phyloP scores from a whole-genome alignment of 805 yeast genomes.

The Candida sphagnicola region DNA sequence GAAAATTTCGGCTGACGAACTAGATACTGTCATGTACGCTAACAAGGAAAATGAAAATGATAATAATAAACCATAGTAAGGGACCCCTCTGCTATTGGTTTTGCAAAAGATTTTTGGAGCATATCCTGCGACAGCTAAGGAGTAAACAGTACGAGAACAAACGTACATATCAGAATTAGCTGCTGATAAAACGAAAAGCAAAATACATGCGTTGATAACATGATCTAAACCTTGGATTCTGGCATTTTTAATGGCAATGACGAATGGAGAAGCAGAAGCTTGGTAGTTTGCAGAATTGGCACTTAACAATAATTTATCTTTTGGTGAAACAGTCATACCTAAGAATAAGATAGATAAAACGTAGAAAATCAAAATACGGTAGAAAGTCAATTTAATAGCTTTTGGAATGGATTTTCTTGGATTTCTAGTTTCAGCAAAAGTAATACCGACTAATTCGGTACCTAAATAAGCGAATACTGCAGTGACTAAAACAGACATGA shows the following conservation, averaged over 20 bases:
- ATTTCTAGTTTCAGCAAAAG: constrained; percentile 69
- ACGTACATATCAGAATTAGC: constrained; percentile 76
- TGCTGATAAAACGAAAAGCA: constrained; percentile 76
- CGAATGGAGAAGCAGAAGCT: constrained; percentile 81
- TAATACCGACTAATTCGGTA: constrained; percentile 65
- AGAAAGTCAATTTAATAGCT: constrained; percentile 67
- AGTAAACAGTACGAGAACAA: constrained; percentile 72
- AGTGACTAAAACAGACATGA: constrained; percentile 57
- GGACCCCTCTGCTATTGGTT: constrained; percentile 70
- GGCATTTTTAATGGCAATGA: constrained; percentile 71
- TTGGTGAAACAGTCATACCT: constrained; percentile 65
- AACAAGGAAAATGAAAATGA: constrained; percentile 54
- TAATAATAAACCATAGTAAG: constrained; percentile 52
- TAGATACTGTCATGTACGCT: constrained; percentile 67
- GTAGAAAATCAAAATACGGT: constrained; percentile 65
- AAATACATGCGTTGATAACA: constrained; percentile 71
- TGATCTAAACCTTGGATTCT: constrained; percentile 65
- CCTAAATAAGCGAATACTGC: constrained; percentile 72
- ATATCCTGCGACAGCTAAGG: constrained; percentile 66
- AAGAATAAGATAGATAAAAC: constrained; percentile 56
- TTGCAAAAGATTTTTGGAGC: constrained; percentile 67
- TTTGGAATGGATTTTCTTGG: constrained; percentile 65
- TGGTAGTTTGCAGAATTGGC: constrained; percentile 43
- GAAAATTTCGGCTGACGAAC: constrained; percentile 55
- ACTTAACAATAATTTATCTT: constrained; percentile 46